Base-by-base conservation (phyloP, 106 monocot species). In the Dactylorhiza incarnata region DNA sequence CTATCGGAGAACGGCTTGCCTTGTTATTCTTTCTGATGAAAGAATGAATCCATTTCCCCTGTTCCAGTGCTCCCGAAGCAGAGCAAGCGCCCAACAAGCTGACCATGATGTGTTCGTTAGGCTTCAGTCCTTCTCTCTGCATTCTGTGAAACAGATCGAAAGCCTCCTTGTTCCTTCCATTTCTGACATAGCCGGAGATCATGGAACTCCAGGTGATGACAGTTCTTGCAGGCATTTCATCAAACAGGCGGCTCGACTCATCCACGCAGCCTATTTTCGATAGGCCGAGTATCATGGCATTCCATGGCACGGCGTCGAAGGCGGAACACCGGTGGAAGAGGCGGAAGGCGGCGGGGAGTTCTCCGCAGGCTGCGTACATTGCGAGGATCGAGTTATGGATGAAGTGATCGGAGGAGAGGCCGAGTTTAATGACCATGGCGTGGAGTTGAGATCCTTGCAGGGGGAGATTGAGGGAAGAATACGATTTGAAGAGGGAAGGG, bases 141-240 rank as follows among this genome's bases (percentile, higher is more conserved):
- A 86, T 82, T 20, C 26, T 17, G 14, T 16, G 7, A 50, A 86
- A 86, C 7, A 83, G 37, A 19, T 53, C 63, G 9, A 90, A 29
- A 6, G 84, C 84, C 44, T 84, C 86, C 22, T 10, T 19, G 52
- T 75, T 68, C 75, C 44, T 75, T 5, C 73, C 81, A 37, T 78
- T 80, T 20, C 90, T 67, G 17, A 87, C 73, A 16, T 83, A 89
- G 19, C 90, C 90, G 14, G 84, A 84, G 22, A 90, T 87, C 80
- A 87, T 84, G 15, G 80, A 71, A 48, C 86, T 85, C 90, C 87
- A 90, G 9, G 82, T 78, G 37, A 78, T 46, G 0, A 77, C 59
- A 48, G 43, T 90, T 24, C 76, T 86, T 2, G 48, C 3, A 13
- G 84, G 78, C 89, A 89, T 89, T 80, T 76, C 78, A n/a, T 84